Evolutionary conservation across 2,329 filamentous ascomycete species (phyloP), one percentile per base, ranked within the genome.

Genomic region (Karstenula rhodostoma): DNA sequence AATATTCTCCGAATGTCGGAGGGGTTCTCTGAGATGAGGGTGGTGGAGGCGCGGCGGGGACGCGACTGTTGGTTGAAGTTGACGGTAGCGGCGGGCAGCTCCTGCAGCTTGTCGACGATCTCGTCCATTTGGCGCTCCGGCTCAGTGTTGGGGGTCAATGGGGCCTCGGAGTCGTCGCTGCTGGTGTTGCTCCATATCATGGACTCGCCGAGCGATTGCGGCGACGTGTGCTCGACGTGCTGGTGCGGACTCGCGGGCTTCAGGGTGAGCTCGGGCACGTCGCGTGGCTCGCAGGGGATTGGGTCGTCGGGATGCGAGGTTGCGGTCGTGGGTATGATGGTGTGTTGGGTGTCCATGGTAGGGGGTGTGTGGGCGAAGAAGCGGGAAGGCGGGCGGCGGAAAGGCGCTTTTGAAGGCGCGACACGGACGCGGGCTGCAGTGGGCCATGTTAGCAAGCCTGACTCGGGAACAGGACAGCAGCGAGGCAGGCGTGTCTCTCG

Each of bases 41-140:
- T 85, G 8, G 90, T 92, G 4, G 89, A 92, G 58, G 89, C 90
- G 55, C 89, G 88, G 56, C 89, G 85, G 77, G 75, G 63, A 49
- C 69, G 69, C 33, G 67, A 49, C 72, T 80, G 72, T 61, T 76
- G 71, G 59, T 73, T 70, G 73, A 78, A 68, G 61, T 74, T 71
- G 61, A 76, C 64, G 43, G 71, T 67, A 25, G 74, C 70, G 57
- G 74, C 60, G 27, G 78, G 77, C 8, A 82, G 71, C 37, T 71
- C 71, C 55, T 79, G 57, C 27, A 82, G 66, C 67, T 77, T 77
- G 67, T 82, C 80, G 46, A 78, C 67, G 7, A 81, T 64, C 62
- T 82, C 79, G n/a, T 79, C 79, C 47, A 79, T 71, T 62, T 76
- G 73, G 43, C 69, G 70, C 63, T 79, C 72, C 17, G 77, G 73